Evolutionary conservation across 1,139 yeast genomes (phyloP), one percentile per base, ranked within the genome.

Genomic region (Hansenula sp.): DNA sequence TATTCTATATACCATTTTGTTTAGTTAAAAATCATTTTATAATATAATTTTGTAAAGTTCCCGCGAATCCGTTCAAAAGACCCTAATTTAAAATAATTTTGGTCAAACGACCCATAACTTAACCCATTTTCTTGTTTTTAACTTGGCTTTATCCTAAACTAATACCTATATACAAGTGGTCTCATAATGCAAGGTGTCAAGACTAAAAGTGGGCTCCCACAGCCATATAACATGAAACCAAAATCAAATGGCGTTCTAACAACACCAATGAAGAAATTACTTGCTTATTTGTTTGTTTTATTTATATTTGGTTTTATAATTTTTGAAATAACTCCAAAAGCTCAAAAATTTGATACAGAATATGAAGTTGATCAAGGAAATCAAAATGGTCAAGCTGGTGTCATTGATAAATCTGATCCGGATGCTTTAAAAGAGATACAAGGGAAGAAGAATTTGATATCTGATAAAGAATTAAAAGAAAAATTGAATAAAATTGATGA

Each of bases 211-310:
- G 58, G 58, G 6, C 50, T 57, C 1, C 60, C 60, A 35, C 49
- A 47, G 30, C 59, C 60, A 2, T 55, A 57, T 41, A 51, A 54
- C 41, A 46, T 55, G 18, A 50, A 50, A 29, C 55, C 57, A 2
- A 48, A 45, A 31, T 9, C 38, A 16, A 50, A 48, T 18, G 49
- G 55, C 25, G 55, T 50, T 40, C 59, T 72, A 49, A 70, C 76
- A 1, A 71, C 76, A 4, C 74, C 76, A 24, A 66, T 68, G 67
- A 70, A 71, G 53, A 71, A 70, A 49, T 45, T 69, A 24, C 15
- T 70, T 1, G 62, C 60, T 1, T 72, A 72, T 48, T 38, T 65
- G 7, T n/a, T 61, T 11, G 53, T 68, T 21, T 54, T 72, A 35
- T 28, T 49, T 13, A 33, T 58, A n/a, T 49, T 69, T 21, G 66